Base-by-base conservation (phyloP, 164 flowering plant species). In the Sextonia rubra region DNA sequence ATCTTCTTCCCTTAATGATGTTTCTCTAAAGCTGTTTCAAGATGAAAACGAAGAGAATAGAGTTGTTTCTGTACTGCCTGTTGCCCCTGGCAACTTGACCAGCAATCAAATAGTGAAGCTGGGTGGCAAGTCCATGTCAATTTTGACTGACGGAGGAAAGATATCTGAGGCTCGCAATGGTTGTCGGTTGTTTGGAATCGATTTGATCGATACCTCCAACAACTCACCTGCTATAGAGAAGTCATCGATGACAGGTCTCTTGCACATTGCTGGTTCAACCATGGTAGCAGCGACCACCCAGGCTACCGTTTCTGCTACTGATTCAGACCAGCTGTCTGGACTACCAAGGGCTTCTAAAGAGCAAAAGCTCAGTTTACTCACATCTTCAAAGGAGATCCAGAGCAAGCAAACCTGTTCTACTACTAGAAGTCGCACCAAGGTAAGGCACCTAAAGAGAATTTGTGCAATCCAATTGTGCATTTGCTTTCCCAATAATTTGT, bases 381-480 rank as follows among this genome's bases (percentile, higher is more conserved):
- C 67, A 26, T 74, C 87, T n/a, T 76, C 81, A 12, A 85, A 82
- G 70, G 96, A 89, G 72, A 75, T 72, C 49, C 90, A 85, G 68
- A 86, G 84, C 82, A 87, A 80, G 78, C 87, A 85, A 29, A 71
- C 69, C 30, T 63, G 74, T 52, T 76, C 86, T 32, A 52, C n/a
- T 52, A 79, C 90, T 18, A 84, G 99, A 80, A 91, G 90, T 74
- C 87, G 94, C 52, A 95, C 94, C 70, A 95, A 95, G 96, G 99
- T 92, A 81, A 77, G 55, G 14, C 58, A 52, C n/a, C 20, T 15
- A 20, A 20, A 20, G n/a, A 52, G n/a, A 52, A 52, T 52, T 15
- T 52, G n/a, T 52, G 1, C 4, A 15, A 20, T 52, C n/a, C 58
- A 52, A 52, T 52, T 52, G 58, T 20, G 14, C 58, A 52, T 52